Evolutionary conservation across 257 asterid species (phyloP), one percentile per base, ranked within the genome.

Genomic region (Plantago major): DNA sequence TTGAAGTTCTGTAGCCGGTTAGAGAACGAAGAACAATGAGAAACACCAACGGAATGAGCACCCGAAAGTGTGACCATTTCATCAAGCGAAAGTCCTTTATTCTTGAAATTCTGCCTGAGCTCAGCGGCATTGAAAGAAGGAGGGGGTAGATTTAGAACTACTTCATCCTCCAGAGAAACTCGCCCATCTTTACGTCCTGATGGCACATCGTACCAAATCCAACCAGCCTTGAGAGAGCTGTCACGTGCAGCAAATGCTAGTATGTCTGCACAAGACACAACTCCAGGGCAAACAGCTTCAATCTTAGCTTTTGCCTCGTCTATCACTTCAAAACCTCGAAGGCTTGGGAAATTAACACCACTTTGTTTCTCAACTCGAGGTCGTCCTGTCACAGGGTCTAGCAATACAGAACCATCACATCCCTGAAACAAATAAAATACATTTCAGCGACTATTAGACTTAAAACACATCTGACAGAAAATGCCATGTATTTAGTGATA

Each of bases 41-140:
- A 60, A 12, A 79, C 62, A 0, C 88, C 92, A 10, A 84, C 60
- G 16, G 88, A 81, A 38, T 84, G 86, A 11, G 92, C 78, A 3
- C 92, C 88, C 11, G 92, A 81, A 5, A 84, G 88, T 0, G 84
- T 78, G 2, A 84, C 92, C 88, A 84, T 84, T 13, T 84, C 86
- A 1, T 81, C 88, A 0, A 79, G 69, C 4, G 92, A 79, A 17
- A 84, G 26, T 3, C 88, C 88, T 63, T 84, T 84, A 6, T 37
- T 38, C 15, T 13, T 11, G 74, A 84, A 84, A 56, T 58, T 79
- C 45, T 63, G 77, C 0, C 59, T 22, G 5, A 81, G 84, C 19
- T 73, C 74, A 15, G 18, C 5, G 30, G 76, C 86, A 0, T 66
- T 67, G 42, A 66, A 60, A 62, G 66, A 76, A 1, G 88, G 86